Base-by-base conservation (phyloP, 1,284 basidiomycete genomes). In the Ceratobasidium sp. region DNA sequence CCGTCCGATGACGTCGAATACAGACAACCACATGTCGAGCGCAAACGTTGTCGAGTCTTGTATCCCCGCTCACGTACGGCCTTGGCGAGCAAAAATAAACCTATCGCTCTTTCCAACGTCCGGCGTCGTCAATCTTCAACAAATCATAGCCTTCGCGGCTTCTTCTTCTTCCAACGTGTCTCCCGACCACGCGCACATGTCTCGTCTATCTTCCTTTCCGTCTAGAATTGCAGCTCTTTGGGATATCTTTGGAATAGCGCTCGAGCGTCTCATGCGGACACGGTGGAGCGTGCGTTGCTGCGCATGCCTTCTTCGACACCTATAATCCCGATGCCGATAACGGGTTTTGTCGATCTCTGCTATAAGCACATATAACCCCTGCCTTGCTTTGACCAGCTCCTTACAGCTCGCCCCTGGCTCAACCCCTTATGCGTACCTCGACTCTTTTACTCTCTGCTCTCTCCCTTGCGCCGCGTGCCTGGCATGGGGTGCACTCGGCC, bases 401-500 rank as follows among this genome's bases (percentile, higher is more conserved):
- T 40, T 8, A 17, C 38, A 38, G 22, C 60, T 31, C 43, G n/a
- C 55, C 35, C 31, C 29, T 47, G 49, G 49, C 49, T 52, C 49
- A 52, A n/a, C 43, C 22, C 17, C 43, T 52, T 27, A 65, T 65
- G 49, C 60, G 49, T 49, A 42, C 60, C 35, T 52, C 60, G 13
- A 22, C 35, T 29, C 7, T 65, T 20, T 45, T 64, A 34, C 22
- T 65, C n/a, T 25, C 60, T 7, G 35, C 42, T 17, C 60, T 65
- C n/a, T 65, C 60, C 3, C 60, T 65, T 12, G 34, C 60, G 10
- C 60, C 60, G 17, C 38, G 60, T 17, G 60, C 49, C 22, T 65
- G 20, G 68, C 47, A n/a, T 52, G 68, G 56, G 68, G 56, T 3
- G 55, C 52, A 20, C 47, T 68, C 31, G 70, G 70, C 4, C 70